These are phyloP conservation scores for Vigna nakashimae DNA, from an alignment of 306 rosid genomes.

Conservation along the genomic window DNA sequence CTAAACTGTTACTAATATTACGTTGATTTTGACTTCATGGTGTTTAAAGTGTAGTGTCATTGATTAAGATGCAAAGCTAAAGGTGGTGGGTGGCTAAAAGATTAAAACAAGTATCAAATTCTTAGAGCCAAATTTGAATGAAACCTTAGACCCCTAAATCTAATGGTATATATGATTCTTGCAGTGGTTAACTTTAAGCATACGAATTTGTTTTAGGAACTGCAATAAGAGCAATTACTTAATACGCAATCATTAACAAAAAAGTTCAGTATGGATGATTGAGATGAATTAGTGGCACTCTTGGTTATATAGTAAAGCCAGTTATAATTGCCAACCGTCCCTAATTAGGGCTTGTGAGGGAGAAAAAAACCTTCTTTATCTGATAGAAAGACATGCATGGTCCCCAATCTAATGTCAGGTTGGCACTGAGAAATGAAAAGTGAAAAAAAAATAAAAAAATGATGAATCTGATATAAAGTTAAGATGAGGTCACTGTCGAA, in stretches of 20 bases:
- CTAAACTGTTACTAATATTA: slow-evolving; percentile 45
- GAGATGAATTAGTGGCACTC: slow-evolving; percentile 25
- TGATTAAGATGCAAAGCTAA: slow-evolving; percentile 90
- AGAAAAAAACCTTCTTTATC: slow-evolving; percentile 39
- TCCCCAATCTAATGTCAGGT: slow-evolving; percentile 41
- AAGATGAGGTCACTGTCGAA: slow-evolving; percentile 48
- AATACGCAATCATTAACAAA: slow-evolving; percentile 26
- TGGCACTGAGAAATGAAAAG: slow-evolving; percentile 40
- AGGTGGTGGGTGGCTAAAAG: slow-evolving; percentile 54
- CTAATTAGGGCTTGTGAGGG: slow-evolving; percentile 13
- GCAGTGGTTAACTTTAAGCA: not conserved
- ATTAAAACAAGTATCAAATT: slow-evolving; percentile 33
- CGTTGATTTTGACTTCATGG: slow-evolving; percentile 71
- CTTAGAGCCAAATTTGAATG: slow-evolving; percentile 49
- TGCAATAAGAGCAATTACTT: not conserved
- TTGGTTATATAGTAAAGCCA: slow-evolving; percentile 15
- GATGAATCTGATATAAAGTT: slow-evolving; percentile 40
- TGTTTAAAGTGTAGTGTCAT: slow-evolving; percentile 72
- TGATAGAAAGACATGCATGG: slow-evolving; percentile 43
- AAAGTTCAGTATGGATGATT: not conserved
- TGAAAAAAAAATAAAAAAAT: not conserved
- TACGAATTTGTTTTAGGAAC: slow-evolving; percentile 14
- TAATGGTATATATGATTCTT: not conserved
- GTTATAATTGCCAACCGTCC: slow-evolving; percentile 17
- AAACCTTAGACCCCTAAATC: slow-evolving; percentile 45